Base-by-base conservation (phyloP, 305 asterid species). In the Ilex paraguariensis region DNA sequence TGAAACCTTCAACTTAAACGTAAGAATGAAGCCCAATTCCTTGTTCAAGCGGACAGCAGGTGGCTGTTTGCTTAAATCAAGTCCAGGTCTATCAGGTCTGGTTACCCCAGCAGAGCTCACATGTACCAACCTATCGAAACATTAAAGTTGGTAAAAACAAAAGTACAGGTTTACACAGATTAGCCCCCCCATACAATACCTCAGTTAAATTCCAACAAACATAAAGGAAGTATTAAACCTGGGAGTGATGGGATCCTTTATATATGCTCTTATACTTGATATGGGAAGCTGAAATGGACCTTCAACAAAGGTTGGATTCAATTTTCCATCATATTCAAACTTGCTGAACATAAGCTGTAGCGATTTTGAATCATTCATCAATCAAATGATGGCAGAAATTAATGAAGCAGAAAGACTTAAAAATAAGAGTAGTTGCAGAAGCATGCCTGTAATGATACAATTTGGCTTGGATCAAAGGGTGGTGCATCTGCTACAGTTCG, bases 21-120 rank as follows among this genome's bases (percentile, higher is more conserved):
- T 92, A 68, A 92, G 96, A 71, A 92, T 89, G 81, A 75, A 92
- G 44, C 70, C 96, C 75, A 89, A 63, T 75, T 92, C 98, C 81
- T 89, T 87, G 80, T 92, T 92, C 79, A 92, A 50, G 57, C 98
- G 93, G 61, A 92, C 98, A 15, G 96, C 98, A 60, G 98, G 98
- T 64, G 98, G 98, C 67, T 92, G 97, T 74, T 87, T 92, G 88
- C 93, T 89, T 71, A 92, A 76, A 80, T 92, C 98, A 52, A 92
- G 90, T 30, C 93, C 97, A 45, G 96, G 97, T 78, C 98, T 87
- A 55, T 92, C 98, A 46, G 98, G 98, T 70, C 98, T 81, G 60
- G 97, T 85, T 65, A 92, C 97, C 56, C 98, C 98, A 36, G 98
- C 97, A 33, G 98, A 92, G 70, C 98, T 61, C 65, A 92, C 93